Base-by-base conservation (phyloP, 805 yeast species). In the Metschnikowia santaceciliae region DNA sequence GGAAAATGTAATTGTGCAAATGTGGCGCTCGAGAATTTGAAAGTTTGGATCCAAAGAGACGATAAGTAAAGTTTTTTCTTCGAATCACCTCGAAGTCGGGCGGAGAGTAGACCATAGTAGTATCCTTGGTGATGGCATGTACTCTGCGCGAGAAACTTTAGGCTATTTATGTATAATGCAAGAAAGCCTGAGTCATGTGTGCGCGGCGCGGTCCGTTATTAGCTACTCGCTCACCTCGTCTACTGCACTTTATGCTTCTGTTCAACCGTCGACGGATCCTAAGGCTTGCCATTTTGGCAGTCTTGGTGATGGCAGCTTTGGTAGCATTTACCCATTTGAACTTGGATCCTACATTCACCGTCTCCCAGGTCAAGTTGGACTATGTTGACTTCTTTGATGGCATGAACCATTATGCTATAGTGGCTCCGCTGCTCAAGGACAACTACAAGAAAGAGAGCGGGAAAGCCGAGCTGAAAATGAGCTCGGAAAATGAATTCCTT, bases 381-480 rank as follows among this genome's bases (percentile, higher is more conserved):
- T 41, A 32, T 23, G 39, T 33, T 8, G 36, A 33, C 14, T 53
- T 74, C 52, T 69, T 78, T 47, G 58, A 65, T 20, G 65, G 61
- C 13, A 54, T 70, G 44, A 72, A 60, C 44, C 61, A 56, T 49
- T 77, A 57, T 55, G 62, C 54, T 3, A 78, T 82, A 14, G 48
- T 59, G 1, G 63, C 73, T 2, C 68, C 64, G 1, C 73, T 77
- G n/a, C 61, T 81, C 33, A 75, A 69, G 34, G 66, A 61, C 42
- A 62, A 65, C n/a, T 81, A 79, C 56, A 65, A 66, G 39, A 47
- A 41, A 6, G 57, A 63, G 3, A 74, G 66, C 13, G 74, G 66
- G 11, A 70, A 68, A 54, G 84, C 82, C 2, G 62, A 60, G 50
- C 79, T 80, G 59, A 62, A 66, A 47, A 76, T 76, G 54, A 66